phyloP scores from a whole-genome alignment of 805 yeast species.

The Yarrowia sp. region DNA sequence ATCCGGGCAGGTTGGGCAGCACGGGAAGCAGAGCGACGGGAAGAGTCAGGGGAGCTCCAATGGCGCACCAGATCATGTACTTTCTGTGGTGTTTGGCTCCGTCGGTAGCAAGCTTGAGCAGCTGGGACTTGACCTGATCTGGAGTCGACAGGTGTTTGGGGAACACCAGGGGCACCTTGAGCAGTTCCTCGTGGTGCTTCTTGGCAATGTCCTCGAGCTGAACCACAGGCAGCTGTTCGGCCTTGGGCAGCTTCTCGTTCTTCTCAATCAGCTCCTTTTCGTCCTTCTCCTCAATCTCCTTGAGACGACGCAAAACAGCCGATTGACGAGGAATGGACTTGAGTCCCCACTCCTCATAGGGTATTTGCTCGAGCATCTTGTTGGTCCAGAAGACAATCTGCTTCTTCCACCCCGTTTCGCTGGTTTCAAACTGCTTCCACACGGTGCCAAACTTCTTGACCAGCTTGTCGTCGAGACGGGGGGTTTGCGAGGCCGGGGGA shows the following conservation, averaged over 20 bases:
- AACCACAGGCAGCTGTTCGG: slow-evolving; percentile 42
- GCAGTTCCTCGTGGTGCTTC: slow-evolving; percentile 44
- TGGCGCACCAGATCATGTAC: slow-evolving; percentile 59
- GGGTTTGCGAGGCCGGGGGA: slow-evolving; percentile 50
- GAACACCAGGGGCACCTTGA: slow-evolving; percentile 54
- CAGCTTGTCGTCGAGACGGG: slow-evolving; percentile 54
- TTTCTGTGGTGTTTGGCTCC: slow-evolving; percentile 63
- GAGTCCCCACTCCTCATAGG: slow-evolving; percentile 81
- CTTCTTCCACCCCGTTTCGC: slow-evolving; percentile 64
- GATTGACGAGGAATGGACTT: slow-evolving; percentile 75
- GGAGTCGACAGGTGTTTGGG: slow-evolving; percentile 54
- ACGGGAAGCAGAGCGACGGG: slow-evolving; percentile 85
- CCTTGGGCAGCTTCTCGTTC: slow-evolving; percentile 35
- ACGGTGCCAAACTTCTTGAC: slow-evolving; percentile 59
- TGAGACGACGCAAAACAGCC: slow-evolving; percentile 61
- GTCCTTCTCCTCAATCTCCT: slow-evolving; percentile 46
- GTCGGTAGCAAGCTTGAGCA: slow-evolving; percentile 54
- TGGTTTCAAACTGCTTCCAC: slow-evolving; percentile 68
- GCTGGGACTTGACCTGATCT: slow-evolving; percentile 51
- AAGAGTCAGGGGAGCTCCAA: slow-evolving; percentile 75
- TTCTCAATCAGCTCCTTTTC: slow-evolving; percentile 39
- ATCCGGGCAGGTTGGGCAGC: slow-evolving; percentile 92
- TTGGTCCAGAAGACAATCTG: slow-evolving; percentile 63
- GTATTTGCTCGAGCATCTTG: slow-evolving; percentile 64
- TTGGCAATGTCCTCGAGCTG: slow-evolving; percentile 41